Evolutionary conservation across 2,329 filamentous ascomycete genomes (phyloP).

Genomic region (Stenocarpella maydis): DNA sequence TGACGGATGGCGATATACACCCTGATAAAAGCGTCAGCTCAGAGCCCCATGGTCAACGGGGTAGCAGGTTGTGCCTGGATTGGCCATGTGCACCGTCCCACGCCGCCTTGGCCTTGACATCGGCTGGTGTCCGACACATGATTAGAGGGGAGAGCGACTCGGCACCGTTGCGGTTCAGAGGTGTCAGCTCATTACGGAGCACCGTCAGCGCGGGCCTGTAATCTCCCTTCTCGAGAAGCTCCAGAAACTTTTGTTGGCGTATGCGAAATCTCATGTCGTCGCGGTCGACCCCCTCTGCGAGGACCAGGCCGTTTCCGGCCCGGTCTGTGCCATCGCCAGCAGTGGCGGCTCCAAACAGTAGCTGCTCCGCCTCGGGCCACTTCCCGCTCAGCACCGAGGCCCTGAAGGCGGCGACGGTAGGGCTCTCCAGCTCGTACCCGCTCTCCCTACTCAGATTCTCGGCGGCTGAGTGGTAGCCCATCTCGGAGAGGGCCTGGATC

Average conservation of each 20-base stretch:
- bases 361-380: constrained; percentile 85
- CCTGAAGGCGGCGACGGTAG: constrained; percentile 85
- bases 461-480: constrained; percentile 85
- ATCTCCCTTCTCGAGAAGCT: constrained; percentile 82
- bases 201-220: constrained; percentile 78
- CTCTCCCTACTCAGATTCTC: constrained; percentile 80
- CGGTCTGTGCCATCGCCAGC: constrained; percentile 44
- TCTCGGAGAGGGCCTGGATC: constrained; percentile 87
- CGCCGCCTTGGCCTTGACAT: constrained; percentile 77
- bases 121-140: constrained; percentile 83
- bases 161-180: constrained; percentile 84
- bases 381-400: constrained; percentile 79
- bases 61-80: constrained; percentile 78
- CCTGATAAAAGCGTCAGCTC: constrained; percentile 55
- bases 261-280: constrained; percentile 87
- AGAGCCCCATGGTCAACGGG: constrained; percentile 51
- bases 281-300: constrained; percentile 78
- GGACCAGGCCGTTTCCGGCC: constrained; percentile 68
- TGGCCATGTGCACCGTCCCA: constrained; percentile 85
- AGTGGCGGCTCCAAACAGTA: constrained; percentile 69
- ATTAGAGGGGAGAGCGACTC: constrained; percentile 85
- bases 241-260: constrained; percentile 93
- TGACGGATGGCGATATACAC: constrained; percentile 93
- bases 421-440: constrained; percentile 85
- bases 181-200: constrained; percentile 87